Evolutionary conservation across 1,139 yeast genomes (phyloP), one percentile per base, ranked within the genome.

Genomic region (Hansenula lynferdii): DNA sequence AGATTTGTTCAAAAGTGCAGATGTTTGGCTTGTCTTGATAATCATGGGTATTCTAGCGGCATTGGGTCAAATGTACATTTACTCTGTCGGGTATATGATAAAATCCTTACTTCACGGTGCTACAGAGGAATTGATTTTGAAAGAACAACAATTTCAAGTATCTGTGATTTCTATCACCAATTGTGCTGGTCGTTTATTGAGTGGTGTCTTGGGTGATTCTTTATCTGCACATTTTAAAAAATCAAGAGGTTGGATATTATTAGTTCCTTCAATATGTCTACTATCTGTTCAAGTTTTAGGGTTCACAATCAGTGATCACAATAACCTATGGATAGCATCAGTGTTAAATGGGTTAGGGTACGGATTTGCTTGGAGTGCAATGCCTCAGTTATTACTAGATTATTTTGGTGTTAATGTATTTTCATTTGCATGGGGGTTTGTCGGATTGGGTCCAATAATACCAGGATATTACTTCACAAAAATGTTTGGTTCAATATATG

Each of bases 31-130:
- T 3, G 47, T 76, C 5, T 68, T 73, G 33, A 30, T 64, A 1
- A 56, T 69, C 8, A 61, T 78, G 2, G 80, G 81, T 0, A 43
- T 72, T 3, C 56, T 75, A 37, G 80, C 81, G 0, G 72, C 80
- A 0, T 47, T 77, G 47, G 82, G 83, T 9, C 83, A 77, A 52
- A 72, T 77, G 77, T 77, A 75, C 54, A 77, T 77, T 19, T 77
- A 76, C 49, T 75, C 80, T 0, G 77, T 75, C 16, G 84, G 84
- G 1, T 75, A 73, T 50, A 75, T 77, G 60, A 77, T 74, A 10
- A 72, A 70, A 46, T 78, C 84, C 0, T 61, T 77, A 24, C 44
- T 42, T 2, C 49, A 50, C 16, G 47, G 49, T 2, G 46, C 51
- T 7, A 47, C 56, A 4, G 67, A 62, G 9, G 52, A 54, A 2